These are phyloP conservation scores for Canavalia gladiata DNA, from an alignment of 306 rosid genomes.

Conservation along the genomic window DNA sequence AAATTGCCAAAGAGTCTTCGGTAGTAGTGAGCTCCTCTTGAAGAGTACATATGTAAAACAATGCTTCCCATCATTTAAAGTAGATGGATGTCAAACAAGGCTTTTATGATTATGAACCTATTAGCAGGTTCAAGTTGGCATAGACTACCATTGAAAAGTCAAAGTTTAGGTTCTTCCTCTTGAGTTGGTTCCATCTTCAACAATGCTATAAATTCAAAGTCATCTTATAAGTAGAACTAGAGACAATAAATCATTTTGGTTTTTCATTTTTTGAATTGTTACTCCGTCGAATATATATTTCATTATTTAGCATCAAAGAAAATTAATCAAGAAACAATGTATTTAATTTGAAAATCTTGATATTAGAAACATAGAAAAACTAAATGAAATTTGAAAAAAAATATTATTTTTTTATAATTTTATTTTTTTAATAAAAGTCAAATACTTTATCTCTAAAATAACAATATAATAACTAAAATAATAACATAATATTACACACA, in stretches of 20 bases:
- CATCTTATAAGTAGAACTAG: conserved; percentile 27
- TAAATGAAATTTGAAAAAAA: neutral
- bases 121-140: conserved; percentile 89
- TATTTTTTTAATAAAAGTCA: no score
- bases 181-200: conserved; percentile 89
- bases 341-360: neutral
- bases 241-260: neutral
- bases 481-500: no score
- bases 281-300: neutral
- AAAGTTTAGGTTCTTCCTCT: conserved; percentile 95
- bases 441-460: no score
- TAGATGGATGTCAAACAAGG: conserved; percentile 80
- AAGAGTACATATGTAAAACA: conserved; percentile 82
- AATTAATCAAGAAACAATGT: neutral
- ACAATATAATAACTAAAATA: no score
- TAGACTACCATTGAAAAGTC: conserved; percentile 67
- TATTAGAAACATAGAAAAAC: neutral
- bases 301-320: neutral
- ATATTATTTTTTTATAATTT: no score
- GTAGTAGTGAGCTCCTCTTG: conserved; percentile 71
- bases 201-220: conserved; percentile 51
- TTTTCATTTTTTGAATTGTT: neutral
- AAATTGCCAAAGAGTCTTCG: conserved; percentile 67
- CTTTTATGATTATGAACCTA: conserved; percentile 69
- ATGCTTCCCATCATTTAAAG: conserved; percentile 83